Conservation (phyloP, 352 stramenopile species). For the Pythium sp. region DNA sequence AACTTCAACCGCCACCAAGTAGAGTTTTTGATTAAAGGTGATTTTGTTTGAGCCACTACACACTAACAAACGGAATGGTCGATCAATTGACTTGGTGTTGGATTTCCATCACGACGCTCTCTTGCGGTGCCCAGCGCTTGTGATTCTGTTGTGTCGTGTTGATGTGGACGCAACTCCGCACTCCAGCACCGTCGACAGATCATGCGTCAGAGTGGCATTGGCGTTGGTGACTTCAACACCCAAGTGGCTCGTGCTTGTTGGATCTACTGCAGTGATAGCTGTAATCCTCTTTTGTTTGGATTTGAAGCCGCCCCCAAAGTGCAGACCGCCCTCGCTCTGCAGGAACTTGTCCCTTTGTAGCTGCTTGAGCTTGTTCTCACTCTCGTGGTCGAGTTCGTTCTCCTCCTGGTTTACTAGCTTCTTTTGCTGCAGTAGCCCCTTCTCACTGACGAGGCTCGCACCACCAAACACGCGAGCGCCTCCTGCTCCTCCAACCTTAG, state of each 20-base stretch:
- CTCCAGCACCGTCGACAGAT: neutral
- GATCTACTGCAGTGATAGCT: neutral
- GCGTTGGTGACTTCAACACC: neutral
- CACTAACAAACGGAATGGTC: neutral
- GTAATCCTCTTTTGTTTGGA: constrained; percentile 6
- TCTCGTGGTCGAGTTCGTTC: neutral
- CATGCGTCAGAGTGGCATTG: neutral
- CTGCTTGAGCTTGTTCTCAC: constrained; percentile 6
- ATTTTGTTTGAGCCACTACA: neutral
- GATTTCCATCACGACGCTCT: neutral
- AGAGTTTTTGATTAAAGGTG: neutral
- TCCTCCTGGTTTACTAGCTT: neutral
- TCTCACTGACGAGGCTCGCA: neutral
- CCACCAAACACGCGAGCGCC: neutral
- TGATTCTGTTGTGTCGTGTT: neutral
- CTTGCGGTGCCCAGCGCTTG: neutral
- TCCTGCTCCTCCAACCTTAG: neutral
- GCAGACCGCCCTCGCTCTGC: constrained; percentile 19
- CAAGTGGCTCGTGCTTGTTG: neutral
- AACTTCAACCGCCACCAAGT: neutral
- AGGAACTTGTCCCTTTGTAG: constrained; percentile 16
- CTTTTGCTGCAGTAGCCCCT: constrained; percentile 1
- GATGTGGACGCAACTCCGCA: neutral
- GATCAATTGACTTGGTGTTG: neutral
- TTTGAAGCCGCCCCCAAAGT: constrained; percentile 41